Conservation (phyloP, 495 filamentous ascomycete species). For the Neurospora sp. region DNA sequence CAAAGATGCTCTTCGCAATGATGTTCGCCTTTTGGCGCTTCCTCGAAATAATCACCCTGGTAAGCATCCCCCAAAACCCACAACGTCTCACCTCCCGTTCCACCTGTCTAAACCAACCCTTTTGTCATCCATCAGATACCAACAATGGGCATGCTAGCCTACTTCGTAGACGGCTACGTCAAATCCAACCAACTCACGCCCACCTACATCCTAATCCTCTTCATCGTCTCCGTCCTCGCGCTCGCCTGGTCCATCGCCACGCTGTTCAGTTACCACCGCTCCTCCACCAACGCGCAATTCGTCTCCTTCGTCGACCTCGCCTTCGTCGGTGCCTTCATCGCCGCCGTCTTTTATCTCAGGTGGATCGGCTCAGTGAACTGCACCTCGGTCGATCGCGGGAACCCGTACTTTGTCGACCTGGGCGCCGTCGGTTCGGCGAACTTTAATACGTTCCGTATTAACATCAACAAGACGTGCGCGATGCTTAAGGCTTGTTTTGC, state of each 20-base stretch:
- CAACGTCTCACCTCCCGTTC: background rate
- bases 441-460: slow-evolving; percentile 33
- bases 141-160: slow-evolving; percentile 79
- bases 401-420: slow-evolving; percentile 43
- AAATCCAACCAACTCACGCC: slow-evolving; percentile 65
- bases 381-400: slow-evolving; percentile 36
- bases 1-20: slow-evolving; percentile 63
- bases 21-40: slow-evolving; percentile 81
- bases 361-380: slow-evolving; percentile 60
- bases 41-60: slow-evolving; percentile 68
- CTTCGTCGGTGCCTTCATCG: slow-evolving; percentile 79
- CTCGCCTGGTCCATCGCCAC: slow-evolving; percentile 73
- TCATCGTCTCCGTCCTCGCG: slow-evolving; percentile 78
- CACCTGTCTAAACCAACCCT: slow-evolving; percentile 6
- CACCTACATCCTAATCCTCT: slow-evolving; percentile 71
- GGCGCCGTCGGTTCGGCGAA: slow-evolving; percentile 46
- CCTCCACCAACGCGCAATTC: slow-evolving; percentile 60
- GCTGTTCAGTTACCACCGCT: slow-evolving; percentile 67
- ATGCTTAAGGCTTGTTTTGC: slow-evolving; percentile 87
- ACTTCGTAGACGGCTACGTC: slow-evolving; percentile 69
- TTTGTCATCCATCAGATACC: slow-evolving; percentile 46
- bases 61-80: slow-evolving; percentile 17
- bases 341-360: slow-evolving; percentile 64
- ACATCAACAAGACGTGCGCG: slow-evolving; percentile 63
- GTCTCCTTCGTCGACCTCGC: slow-evolving; percentile 67